These are phyloP conservation scores for Solanum dulcamara DNA, from an alignment of 257 asterid genomes.

Conservation along the genomic window DNA sequence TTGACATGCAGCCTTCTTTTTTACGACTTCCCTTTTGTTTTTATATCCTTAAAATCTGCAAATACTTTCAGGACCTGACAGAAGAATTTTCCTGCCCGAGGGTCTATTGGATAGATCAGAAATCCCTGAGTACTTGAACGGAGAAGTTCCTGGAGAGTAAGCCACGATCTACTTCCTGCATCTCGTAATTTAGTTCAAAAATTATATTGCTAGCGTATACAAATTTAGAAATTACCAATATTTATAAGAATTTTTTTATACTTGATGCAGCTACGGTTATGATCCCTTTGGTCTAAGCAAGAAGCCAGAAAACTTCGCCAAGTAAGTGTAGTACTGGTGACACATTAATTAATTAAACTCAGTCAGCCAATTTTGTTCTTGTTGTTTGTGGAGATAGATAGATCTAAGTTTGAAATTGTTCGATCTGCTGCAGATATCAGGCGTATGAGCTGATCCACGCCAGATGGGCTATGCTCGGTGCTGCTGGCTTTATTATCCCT, in stretches of 20 bases:
- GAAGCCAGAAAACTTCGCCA: conserved; percentile 83
- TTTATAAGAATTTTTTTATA: background rate
- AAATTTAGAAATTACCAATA: background rate
- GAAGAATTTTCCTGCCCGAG: conserved; percentile 90
- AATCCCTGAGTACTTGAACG: conserved; percentile 85
- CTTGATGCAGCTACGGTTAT: conserved; percentile 67
- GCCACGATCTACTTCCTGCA: conserved; percentile 1
- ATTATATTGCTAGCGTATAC: background rate
- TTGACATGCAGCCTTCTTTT: background rate
- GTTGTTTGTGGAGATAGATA: background rate
- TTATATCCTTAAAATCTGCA: background rate
- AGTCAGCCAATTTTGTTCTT: background rate
- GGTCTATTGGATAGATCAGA: conserved; percentile 95
- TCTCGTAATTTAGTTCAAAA: background rate
- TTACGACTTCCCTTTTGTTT: background rate
- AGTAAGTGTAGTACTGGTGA: conserved; percentile 25
- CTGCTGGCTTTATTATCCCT: conserved; percentile 86
- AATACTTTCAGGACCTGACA: conserved; percentile 66
- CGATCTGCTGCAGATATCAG: conserved; percentile 49
- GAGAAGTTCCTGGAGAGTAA: conserved; percentile 97
- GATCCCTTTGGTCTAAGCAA: conserved; percentile 97
- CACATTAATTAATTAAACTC: background rate
- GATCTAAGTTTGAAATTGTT: background rate
- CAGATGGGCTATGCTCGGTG: conserved; percentile 99
- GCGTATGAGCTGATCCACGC: conserved; percentile 85